phyloP scores from a whole-genome alignment of 2,329 filamentous ascomycete species.

The Xylaria sp. region DNA sequence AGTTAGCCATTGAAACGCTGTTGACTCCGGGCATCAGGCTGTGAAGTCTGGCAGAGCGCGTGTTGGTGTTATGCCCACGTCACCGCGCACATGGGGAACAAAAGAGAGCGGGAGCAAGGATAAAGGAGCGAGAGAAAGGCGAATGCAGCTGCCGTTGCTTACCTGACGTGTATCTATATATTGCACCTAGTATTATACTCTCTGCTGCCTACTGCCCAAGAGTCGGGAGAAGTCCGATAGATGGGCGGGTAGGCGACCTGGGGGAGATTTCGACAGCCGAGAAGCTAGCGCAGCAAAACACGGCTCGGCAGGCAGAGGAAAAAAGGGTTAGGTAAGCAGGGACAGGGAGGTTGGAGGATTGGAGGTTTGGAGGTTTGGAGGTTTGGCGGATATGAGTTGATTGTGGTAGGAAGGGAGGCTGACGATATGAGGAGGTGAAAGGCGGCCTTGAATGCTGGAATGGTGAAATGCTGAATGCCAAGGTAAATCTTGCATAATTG shows the following conservation, averaged over 20 bases:
- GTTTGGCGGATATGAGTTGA: not conserved
- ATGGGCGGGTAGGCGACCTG: not conserved
- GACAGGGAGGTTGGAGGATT: not conserved
- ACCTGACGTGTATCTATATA: slow-evolving; percentile 15
- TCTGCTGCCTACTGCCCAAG: not conserved
- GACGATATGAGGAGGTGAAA: slow-evolving; percentile 21
- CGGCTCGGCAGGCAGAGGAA: not conserved
- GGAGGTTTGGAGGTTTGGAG: too few relatives aligned
- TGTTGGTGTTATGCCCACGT: not conserved
- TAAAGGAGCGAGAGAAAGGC: not conserved
- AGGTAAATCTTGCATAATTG: slow-evolving; percentile 18
- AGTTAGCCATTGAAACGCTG: slow-evolving; percentile 18
- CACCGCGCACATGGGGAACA: not conserved
- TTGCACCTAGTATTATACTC: too few relatives aligned
- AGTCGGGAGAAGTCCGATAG: not conserved
- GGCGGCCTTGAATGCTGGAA: slow-evolving; percentile 11
- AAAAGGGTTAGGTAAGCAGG: not conserved
- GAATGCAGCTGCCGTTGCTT: slow-evolving; percentile 4
- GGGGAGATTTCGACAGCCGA: not conserved
- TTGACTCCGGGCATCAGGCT: not conserved
- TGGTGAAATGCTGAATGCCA: slow-evolving; percentile 22
- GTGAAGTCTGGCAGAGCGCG: not conserved
- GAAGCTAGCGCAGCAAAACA: not conserved
- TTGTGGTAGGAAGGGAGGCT: slow-evolving; percentile 5
- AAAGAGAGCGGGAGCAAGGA: not conserved